Evolutionary conservation across 2,329 filamentous ascomycete genomes (phyloP).

Genomic region (Chaetomium globosum): DNA sequence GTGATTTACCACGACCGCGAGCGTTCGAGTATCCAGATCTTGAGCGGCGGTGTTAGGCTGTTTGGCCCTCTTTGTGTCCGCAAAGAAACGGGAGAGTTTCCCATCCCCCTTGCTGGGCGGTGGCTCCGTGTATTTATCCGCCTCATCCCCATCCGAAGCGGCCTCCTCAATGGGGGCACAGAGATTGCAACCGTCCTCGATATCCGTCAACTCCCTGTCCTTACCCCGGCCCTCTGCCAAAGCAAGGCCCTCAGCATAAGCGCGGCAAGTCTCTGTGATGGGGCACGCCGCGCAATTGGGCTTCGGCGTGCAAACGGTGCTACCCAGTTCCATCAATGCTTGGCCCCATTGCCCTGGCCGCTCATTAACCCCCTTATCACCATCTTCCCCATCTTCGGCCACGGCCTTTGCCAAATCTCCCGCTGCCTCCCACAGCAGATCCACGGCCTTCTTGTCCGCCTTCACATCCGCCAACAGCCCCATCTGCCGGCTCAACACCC

Average conservation of each 20-base stretch:
- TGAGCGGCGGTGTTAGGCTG: neutral
- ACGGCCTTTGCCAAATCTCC: slow-evolving; percentile 57
- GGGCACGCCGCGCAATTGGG: slow-evolving; percentile 59
- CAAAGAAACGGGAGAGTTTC: slow-evolving; percentile 43
- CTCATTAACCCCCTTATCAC: slow-evolving; percentile 44
- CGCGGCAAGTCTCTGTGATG: slow-evolving; percentile 54
- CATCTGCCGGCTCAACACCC: slow-evolving; percentile 63
- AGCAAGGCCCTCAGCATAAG: slow-evolving; percentile 51
- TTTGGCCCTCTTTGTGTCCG: neutral
- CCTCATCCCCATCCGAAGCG: slow-evolving; percentile 25
- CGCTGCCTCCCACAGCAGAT: slow-evolving; percentile 61
- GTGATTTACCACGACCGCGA: slow-evolving; percentile 48
- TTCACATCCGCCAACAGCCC: slow-evolving; percentile 61
- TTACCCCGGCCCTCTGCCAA: slow-evolving; percentile 35
- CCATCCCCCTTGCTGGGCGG: neutral
- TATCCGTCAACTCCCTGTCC: slow-evolving; percentile 42
- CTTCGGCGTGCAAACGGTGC: slow-evolving; percentile 62
- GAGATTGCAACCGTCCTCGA: slow-evolving; percentile 55
- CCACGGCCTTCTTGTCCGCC: slow-evolving; percentile 55
- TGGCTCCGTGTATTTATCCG: slow-evolving; percentile 3
- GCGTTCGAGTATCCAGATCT: slow-evolving; percentile 32
- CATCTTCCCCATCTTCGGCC: slow-evolving; percentile 44
- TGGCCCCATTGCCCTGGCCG: slow-evolving; percentile 65
- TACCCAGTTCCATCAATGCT: slow-evolving; percentile 67
- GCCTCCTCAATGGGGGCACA: slow-evolving; percentile 53